Conservation (phyloP, 1,139 yeast species). For the Taiozyma sp. region DNA sequence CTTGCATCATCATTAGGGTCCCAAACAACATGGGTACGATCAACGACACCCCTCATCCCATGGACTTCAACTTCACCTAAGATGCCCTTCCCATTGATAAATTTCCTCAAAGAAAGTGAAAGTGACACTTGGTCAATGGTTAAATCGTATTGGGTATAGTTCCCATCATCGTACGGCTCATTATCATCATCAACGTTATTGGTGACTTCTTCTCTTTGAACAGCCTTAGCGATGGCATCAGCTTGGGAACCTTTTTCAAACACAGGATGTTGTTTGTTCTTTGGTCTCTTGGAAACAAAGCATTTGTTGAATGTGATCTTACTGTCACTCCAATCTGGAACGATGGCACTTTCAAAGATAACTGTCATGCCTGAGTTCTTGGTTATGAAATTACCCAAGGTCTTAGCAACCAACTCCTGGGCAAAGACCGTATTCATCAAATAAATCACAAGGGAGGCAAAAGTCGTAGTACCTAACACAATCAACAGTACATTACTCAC, state of each 20-base stretch:
- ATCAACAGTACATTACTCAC: conserved; percentile 80
- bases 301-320: conserved; percentile 80
- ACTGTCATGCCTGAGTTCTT: conserved; percentile 82
- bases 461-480: conserved; percentile 84
- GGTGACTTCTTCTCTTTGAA: conserved; percentile 26
- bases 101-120: conserved; percentile 72
- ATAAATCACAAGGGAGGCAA: conserved; percentile 71
- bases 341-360: conserved; percentile 88
- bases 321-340: conserved; percentile 92
- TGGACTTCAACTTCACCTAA: conserved; percentile 74
- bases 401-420: conserved; percentile 80
- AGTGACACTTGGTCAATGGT: conserved; percentile 83
- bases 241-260: conserved; percentile 74
- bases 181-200: conserved; percentile 28
- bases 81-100: conserved; percentile 89
- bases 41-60: conserved; percentile 89
- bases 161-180: conserved; percentile 70
- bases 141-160: conserved; percentile 90
- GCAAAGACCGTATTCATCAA: conserved; percentile 83
- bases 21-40: conserved; percentile 84
- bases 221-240: conserved; percentile 48
- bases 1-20: conserved; percentile 78
- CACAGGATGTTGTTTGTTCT: conserved; percentile 31
- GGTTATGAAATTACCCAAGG: conserved; percentile 78
- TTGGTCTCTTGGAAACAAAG: conserved; percentile 80